Evolutionary conservation across 805 yeast species (phyloP).

Genomic region (Lipomyces sp.): DNA sequence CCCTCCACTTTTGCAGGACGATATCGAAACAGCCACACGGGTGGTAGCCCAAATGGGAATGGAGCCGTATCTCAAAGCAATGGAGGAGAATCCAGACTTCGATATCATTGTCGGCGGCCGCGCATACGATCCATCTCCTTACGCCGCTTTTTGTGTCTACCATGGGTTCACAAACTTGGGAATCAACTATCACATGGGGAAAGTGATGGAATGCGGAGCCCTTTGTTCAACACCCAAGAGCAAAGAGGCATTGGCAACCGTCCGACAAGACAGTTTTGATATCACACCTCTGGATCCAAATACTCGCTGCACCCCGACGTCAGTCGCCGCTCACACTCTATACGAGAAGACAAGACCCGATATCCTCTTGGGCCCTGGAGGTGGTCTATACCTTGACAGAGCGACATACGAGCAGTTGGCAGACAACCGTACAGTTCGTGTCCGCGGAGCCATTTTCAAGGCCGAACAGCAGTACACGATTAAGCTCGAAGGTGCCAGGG

Average conservation of each 20-base stretch:
- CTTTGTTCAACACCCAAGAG: constrained; percentile 1
- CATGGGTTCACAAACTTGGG: constrained; percentile 2
- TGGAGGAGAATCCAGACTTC: constrained; percentile 7
- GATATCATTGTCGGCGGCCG: constrained; percentile 14
- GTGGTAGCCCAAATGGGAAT: constrained; percentile 11
- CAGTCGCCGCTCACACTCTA: background rate
- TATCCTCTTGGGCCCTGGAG: background rate
- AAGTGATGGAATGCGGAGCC: constrained; percentile 14
- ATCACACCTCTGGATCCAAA: no score
- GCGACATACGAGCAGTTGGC: background rate
- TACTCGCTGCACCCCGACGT: no score
- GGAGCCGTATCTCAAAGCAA: constrained; percentile 11
- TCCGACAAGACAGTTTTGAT: no score
- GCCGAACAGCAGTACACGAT: background rate
- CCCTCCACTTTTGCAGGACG: background rate
- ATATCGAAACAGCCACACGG: background rate
- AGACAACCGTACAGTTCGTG: background rate
- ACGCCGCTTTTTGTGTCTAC: constrained; percentile 8
- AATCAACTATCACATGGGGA: constrained; percentile 7
- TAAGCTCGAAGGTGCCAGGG: background rate
- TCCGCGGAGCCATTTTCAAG: background rate
- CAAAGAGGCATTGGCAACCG: background rate
- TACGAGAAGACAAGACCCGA: constrained; percentile 1
- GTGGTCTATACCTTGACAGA: background rate
- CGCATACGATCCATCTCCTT: constrained; percentile 13